A percentile compares a stretch with the other conserved stretches of the same genome.
These are phyloP conservation scores for Sporothrix euskadiensis DNA, from an alignment of 2,329 filamentous ascomycete species.

Conservation along the genomic window DNA sequence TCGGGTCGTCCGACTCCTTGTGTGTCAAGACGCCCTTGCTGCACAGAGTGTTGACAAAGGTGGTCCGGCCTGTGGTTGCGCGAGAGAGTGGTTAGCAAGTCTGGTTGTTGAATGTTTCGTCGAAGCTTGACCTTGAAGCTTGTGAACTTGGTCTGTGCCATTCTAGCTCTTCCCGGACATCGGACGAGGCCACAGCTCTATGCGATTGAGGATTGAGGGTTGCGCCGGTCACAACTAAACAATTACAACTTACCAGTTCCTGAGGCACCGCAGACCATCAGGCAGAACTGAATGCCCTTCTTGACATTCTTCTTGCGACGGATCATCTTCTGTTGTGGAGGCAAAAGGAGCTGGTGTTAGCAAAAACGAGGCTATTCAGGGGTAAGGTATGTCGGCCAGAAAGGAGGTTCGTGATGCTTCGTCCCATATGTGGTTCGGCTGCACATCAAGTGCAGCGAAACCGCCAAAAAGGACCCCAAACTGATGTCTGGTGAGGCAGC, in stretches of 20 bases:
- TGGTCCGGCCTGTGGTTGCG: conserved; percentile 75
- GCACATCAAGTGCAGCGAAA: background rate
- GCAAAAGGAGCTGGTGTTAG: conserved; percentile 33
- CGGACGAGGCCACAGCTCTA: conserved; percentile 24
- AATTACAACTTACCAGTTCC: conserved; percentile 75
- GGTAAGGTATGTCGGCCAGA: background rate
- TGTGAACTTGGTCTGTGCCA: background rate
- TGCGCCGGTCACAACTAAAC: conserved; percentile 27
- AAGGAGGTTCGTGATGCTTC: background rate
- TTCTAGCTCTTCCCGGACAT: background rate
- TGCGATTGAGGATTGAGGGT: background rate
- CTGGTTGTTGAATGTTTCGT: too few relatives aligned
- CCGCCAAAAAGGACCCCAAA: background rate
- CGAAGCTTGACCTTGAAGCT: background rate
- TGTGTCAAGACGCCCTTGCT: conserved; percentile 86
- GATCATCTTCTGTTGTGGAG: conserved; percentile 74
- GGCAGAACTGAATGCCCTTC: conserved; percentile 99
- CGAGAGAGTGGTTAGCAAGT: background rate
- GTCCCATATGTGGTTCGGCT: background rate
- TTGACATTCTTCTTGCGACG: conserved; percentile 99
- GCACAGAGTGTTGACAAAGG: conserved; percentile 99
- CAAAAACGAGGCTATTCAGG: conserved; percentile 26
- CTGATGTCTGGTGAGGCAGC: background rate
- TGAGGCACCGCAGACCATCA: conserved; percentile 99
- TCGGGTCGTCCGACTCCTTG: conserved; percentile 91